These are phyloP conservation scores for Hamigera avellanea DNA, from an alignment of 495 filamentous ascomycete species.

Conservation along the genomic window DNA sequence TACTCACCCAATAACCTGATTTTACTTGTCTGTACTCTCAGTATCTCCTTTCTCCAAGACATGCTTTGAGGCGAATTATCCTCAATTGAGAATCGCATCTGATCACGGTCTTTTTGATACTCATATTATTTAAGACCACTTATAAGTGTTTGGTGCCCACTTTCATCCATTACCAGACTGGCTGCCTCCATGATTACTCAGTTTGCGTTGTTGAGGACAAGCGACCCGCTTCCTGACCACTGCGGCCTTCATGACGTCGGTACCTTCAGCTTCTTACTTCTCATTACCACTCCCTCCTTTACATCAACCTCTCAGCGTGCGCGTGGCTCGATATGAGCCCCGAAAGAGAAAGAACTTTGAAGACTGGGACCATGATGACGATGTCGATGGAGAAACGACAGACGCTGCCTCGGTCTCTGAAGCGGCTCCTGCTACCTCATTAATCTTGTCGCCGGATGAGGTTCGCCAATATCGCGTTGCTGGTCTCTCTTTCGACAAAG, in stretches of 20 bases:
- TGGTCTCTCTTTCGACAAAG: constrained; percentile 30
- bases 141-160: background rate
- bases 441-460: constrained; percentile 34
- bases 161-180: too few species aligned
- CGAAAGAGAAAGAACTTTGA: constrained; percentile 22
- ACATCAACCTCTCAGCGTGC: constrained; percentile 24
- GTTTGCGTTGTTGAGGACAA: background rate
- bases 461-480: constrained; percentile 36
- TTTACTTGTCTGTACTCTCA: too few species aligned
- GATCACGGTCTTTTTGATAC: too few species aligned
- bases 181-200: too few species aligned
- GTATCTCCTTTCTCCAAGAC: too few species aligned
- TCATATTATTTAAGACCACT: too few species aligned
- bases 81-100: too few species aligned
- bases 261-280: constrained; percentile 22
- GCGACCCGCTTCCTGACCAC: constrained; percentile 3
- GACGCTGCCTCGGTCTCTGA: constrained; percentile 23
- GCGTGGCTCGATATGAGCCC: constrained; percentile 25
- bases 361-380: constrained; percentile 17
- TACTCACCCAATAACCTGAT: too few species aligned
- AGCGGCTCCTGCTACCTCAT: constrained; percentile 10
- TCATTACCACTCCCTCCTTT: constrained; percentile 30
- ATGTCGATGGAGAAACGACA: constrained; percentile 19
- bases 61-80: too few species aligned
- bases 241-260: constrained; percentile 19